Conservation (phyloP, 495 filamentous ascomycete genomes). For the Penicillium paradoxum region DNA sequence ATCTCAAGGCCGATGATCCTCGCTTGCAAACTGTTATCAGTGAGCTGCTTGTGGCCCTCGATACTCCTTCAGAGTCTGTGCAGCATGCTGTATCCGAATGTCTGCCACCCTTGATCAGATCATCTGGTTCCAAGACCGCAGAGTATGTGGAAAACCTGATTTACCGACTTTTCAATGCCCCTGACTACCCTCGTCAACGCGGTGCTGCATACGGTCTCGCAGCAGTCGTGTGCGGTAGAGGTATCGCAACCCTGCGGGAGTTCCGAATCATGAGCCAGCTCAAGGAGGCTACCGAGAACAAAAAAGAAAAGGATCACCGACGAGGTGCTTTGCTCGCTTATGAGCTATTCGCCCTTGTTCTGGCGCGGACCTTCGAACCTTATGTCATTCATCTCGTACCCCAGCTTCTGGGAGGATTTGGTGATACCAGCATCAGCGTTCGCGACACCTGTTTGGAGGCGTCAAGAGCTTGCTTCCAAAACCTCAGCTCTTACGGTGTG, state of each 20-base stretch:
- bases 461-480: conserved; percentile 89
- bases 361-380: conserved; percentile 87
- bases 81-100: conserved; percentile 95
- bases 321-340: conserved; percentile 87
- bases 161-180: conserved; percentile 72
- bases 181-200: conserved; percentile 83
- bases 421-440: conserved; percentile 81
- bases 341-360: conserved; percentile 78
- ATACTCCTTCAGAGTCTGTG: conserved; percentile 93
- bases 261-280: conserved; percentile 79
- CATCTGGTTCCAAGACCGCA: conserved; percentile 66
- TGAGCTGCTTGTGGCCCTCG: conserved; percentile 75
- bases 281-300: conserved; percentile 76
- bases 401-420: conserved; percentile 81
- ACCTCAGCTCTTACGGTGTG: conserved; percentile 89
- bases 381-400: conserved; percentile 95
- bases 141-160: conserved; percentile 77
- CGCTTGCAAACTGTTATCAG: conserved; percentile 82
- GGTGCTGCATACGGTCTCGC: conserved; percentile 94
- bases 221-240: conserved; percentile 79
- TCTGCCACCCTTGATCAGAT: conserved; percentile 79
- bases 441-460: conserved; percentile 89
- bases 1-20: conserved; percentile 75
- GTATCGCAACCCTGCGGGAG: conserved; percentile 76
- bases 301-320: conserved; percentile 81